Conservation (phyloP, 129 eudicot genomes). For the Helianthus tuberosus region DNA sequence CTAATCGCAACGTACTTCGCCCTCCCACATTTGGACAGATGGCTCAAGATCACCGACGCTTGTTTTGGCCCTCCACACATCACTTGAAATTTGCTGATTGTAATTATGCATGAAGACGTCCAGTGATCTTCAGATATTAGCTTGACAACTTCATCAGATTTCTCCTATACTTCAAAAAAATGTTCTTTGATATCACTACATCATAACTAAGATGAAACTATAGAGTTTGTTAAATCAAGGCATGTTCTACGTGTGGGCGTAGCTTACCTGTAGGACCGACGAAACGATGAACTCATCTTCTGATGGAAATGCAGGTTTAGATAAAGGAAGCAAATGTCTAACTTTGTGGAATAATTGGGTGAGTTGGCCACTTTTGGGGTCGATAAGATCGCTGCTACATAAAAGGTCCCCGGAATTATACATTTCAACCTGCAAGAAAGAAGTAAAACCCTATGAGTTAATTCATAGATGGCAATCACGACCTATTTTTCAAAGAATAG, state of each 20-base stretch:
- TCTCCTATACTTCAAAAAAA: slow-evolving; percentile 44
- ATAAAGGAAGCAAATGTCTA: slow-evolving; percentile 34
- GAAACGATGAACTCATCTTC: slow-evolving; percentile 55
- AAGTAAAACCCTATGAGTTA: not conserved
- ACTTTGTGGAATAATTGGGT: slow-evolving; percentile 51
- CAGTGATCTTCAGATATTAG: slow-evolving; percentile 63
- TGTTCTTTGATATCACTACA: not conserved
- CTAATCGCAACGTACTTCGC: slow-evolving; percentile 53
- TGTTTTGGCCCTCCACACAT: slow-evolving; percentile 63
- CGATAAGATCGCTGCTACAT: slow-evolving; percentile 36
- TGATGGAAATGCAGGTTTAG: slow-evolving; percentile 33
- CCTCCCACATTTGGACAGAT: slow-evolving; percentile 62
- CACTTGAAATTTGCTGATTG: slow-evolving; percentile 61
- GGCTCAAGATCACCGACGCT: slow-evolving; percentile 65
- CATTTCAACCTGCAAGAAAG: slow-evolving; percentile 68
- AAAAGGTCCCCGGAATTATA: slow-evolving; percentile 63
- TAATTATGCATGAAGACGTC: slow-evolving; percentile 75
- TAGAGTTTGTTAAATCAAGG: not conserved
- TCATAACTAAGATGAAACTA: not conserved
- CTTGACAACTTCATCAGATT: slow-evolving; percentile 51
- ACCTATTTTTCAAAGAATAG: no score
- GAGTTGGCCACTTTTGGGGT: slow-evolving; percentile 55
- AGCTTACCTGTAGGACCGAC: slow-evolving; percentile 50
- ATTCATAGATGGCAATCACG: not conserved
- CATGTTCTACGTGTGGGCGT: not conserved